These are phyloP conservation scores for Calonectria honghensis DNA, from an alignment of 2,329 filamentous ascomycete genomes.

Conservation along the genomic window DNA sequence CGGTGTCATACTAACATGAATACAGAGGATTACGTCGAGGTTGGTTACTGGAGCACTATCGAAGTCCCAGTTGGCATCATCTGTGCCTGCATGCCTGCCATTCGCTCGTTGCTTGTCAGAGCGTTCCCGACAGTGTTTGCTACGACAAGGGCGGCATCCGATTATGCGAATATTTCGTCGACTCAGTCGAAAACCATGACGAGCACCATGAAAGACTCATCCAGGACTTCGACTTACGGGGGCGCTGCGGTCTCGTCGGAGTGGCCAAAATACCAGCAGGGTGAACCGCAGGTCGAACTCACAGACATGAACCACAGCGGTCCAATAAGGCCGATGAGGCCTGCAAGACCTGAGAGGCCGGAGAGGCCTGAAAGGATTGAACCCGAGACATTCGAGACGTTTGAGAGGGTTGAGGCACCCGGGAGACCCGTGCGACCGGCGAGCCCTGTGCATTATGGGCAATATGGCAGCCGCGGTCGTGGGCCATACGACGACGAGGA, in stretches of 20 bases:
- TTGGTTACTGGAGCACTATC: constrained; percentile 55
- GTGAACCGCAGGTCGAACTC: constrained; percentile 24
- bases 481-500: not conserved
- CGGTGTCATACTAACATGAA: not conserved
- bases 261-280: not conserved
- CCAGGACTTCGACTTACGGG: not conserved
- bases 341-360: not conserved
- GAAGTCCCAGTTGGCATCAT: constrained; percentile 57
- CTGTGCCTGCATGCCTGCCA: constrained; percentile 56
- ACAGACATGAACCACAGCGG: constrained; percentile 14
- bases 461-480: not conserved
- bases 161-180: constrained; percentile 43
- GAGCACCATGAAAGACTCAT: constrained; percentile 4
- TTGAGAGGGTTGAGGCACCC: not conserved
- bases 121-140: constrained; percentile 46
- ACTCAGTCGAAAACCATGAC: constrained; percentile 21
- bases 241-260: constrained; percentile 11
- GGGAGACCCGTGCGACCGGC: not conserved
- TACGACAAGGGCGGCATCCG: constrained; percentile 35
- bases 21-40: constrained; percentile 51
- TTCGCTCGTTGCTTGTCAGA: constrained; percentile 44
- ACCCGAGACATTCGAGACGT: not conserved
- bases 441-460: not conserved
- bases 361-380: not conserved
- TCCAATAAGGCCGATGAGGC: constrained; percentile 10